Conservation (phyloP, 805 yeast species). For the Wickerhamomyces canadensis region DNA sequence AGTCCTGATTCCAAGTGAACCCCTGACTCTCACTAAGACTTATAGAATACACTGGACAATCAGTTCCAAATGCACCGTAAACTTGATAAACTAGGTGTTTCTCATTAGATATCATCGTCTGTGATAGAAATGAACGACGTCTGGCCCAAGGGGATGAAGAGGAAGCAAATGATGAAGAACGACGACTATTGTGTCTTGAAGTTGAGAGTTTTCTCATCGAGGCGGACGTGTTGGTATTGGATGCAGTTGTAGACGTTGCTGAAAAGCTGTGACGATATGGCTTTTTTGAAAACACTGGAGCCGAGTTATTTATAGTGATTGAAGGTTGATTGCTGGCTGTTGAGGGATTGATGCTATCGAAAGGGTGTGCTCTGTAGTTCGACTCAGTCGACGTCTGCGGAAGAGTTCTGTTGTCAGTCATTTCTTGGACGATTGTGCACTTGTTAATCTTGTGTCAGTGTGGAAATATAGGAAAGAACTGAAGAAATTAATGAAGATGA, state of each 20-base stretch:
- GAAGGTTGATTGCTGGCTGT: too few species aligned
- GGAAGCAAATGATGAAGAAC: constrained; percentile 16
- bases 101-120: constrained; percentile 53
- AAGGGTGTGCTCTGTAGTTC: too few species aligned
- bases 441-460: too few species aligned
- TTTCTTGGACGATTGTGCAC: too few species aligned
- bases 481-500: too few species aligned
- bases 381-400: too few species aligned
- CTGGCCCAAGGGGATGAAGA: constrained; percentile 47
- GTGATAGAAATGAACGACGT: constrained; percentile 50
- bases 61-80: not conserved
- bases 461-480: too few species aligned
- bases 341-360: too few species aligned
- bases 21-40: constrained; percentile 64
- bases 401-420: too few species aligned
- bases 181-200: not conserved
- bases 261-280: too few species aligned
- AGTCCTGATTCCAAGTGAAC: constrained; percentile 69
- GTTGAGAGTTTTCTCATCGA: not conserved
- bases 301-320: too few species aligned
- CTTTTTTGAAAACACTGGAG: too few species aligned
- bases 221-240: not conserved
- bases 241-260: not conserved
- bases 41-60: constrained; percentile 32
- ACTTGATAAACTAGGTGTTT: constrained; percentile 47